phyloP scores from a whole-genome alignment of 2,329 filamentous ascomycete species.

The Coniochaeta pulveracea region DNA sequence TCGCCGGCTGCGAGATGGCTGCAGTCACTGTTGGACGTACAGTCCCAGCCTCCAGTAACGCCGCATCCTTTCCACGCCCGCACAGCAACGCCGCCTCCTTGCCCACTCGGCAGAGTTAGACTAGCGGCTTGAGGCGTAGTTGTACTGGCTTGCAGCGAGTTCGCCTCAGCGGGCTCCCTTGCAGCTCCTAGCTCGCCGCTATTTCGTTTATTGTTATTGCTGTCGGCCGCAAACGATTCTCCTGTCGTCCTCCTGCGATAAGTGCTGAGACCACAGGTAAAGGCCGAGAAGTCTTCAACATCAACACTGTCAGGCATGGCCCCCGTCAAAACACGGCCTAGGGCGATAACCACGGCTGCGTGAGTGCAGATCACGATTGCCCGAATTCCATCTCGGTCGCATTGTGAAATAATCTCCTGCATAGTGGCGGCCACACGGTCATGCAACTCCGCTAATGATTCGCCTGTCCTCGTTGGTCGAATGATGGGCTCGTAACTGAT shows the following conservation, averaged over 20 bases:
- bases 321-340: conserved; percentile 75
- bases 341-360: conserved; percentile 78
- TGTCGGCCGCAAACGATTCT: conserved; percentile 1
- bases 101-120: conserved; percentile 3
- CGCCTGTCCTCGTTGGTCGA: conserved; percentile 60
- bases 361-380: conserved; percentile 78
- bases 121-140: too few relatives aligned
- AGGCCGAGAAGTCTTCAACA: conserved; percentile 73
- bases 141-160: too few relatives aligned
- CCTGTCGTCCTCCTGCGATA: conserved; percentile 28
- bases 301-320: conserved; percentile 58
- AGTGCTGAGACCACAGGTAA: conserved; percentile 68
- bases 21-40: conserved; percentile 73
- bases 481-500: conserved; percentile 43
- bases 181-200: conserved; percentile 2
- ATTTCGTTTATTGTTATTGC: not conserved
- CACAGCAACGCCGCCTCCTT: too few relatives aligned
- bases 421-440: conserved; percentile 64
- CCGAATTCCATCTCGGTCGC: conserved; percentile 59
- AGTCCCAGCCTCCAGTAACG: conserved; percentile 69
- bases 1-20: conserved; percentile 68
- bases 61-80: conserved; percentile 48
- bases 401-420: conserved; percentile 56
- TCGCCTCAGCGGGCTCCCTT: too few relatives aligned
- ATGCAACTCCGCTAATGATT: conserved; percentile 71